phyloP scores from a whole-genome alignment of 331 rosid species.

The Spiraea crenata region DNA sequence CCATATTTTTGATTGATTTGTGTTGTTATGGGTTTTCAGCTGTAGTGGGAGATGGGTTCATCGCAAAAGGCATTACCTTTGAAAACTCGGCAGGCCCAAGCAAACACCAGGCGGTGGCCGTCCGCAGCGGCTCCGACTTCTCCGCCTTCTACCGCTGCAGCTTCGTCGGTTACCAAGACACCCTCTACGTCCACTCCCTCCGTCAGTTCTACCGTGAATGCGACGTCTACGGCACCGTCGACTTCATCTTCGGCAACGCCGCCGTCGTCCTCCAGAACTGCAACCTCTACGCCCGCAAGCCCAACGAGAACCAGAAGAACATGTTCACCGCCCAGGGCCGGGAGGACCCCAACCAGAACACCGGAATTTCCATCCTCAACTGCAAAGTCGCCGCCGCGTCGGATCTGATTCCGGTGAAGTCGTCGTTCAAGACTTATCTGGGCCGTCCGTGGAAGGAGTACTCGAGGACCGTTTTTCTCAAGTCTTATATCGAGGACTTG shows the following conservation, averaged over 20 bases:
- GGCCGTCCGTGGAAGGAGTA: slow-evolving; percentile 88
- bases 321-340: slow-evolving; percentile 85
- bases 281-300: slow-evolving; percentile 70
- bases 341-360: slow-evolving; percentile 81
- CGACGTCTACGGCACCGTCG: slow-evolving; percentile 80
- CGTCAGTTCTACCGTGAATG: slow-evolving; percentile 91
- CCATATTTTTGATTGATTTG: no score
- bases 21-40: slow-evolving; percentile 40
- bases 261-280: slow-evolving; percentile 82
- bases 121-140: slow-evolving; percentile 66
- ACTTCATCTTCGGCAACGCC: slow-evolving; percentile 87
- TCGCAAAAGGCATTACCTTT: slow-evolving; percentile 73
- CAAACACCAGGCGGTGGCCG: slow-evolving; percentile 90
- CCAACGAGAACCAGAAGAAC: slow-evolving; percentile 56
- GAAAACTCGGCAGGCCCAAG: slow-evolving; percentile 82
- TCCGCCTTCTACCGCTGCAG: slow-evolving; percentile 82
- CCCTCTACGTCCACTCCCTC: slow-evolving; percentile 81
- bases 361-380: slow-evolving; percentile 64
- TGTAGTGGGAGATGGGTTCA: slow-evolving; percentile 67
- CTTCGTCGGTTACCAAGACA: slow-evolving; percentile 88
- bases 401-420: slow-evolving; percentile 46
- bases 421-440: slow-evolving; percentile 46
- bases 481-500: slow-evolving; percentile 27
- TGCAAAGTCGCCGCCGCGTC: slow-evolving; percentile 59
- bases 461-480: slow-evolving; percentile 59